Evolutionary conservation across 768 basidiomycete species (phyloP), one percentile per base, ranked within the genome.

Genomic region (Suillus fuscotomentosus): DNA sequence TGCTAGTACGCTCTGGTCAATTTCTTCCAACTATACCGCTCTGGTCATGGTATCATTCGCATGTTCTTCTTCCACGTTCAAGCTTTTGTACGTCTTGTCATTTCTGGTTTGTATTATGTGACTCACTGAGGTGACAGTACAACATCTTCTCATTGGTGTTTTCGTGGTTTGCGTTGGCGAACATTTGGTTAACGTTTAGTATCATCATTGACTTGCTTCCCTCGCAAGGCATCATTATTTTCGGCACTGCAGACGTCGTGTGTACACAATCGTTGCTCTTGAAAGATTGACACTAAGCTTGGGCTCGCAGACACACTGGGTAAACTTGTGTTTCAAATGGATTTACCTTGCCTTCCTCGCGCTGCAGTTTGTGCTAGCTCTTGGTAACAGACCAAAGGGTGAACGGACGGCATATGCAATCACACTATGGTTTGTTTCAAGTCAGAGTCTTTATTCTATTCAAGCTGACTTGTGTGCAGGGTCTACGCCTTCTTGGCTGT

Each of bases 11-110:
- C 94, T 7, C 78, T 97, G n/a, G 90, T 94, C 71, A 92, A 97
- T 78, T 98, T 97, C 81, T 93, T 91, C 82, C 83, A 85, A 67
- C 83, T 97, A 60, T 99, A 97, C 78, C 84, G 83, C 69, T 94
- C 92, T 36, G 86, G 88, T 14, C 96, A 98, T 71, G 91, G 91
- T 34, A 84, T 93, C 61, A 84, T 97, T 67, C 88, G 97, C 72
- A 94, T 99, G 91, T 90, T 99, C 81, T 95, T 98, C 82, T 88
- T 99, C 76, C 96, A 98, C 72, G 71, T 99, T 55, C 97, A 99
- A 77, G 95, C 88, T 48, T 64, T 98, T 61, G 94, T 94, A 74
- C 66, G 90, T 82, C 36, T 27, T 27, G 41, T 71, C 51, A 60
- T 48, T 48, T 31, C 34, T n/a, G 27, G 31, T 38, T 60, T 54